phyloP scores from a whole-genome alignment of 805 yeast genomes.

The Millerago galiae region DNA sequence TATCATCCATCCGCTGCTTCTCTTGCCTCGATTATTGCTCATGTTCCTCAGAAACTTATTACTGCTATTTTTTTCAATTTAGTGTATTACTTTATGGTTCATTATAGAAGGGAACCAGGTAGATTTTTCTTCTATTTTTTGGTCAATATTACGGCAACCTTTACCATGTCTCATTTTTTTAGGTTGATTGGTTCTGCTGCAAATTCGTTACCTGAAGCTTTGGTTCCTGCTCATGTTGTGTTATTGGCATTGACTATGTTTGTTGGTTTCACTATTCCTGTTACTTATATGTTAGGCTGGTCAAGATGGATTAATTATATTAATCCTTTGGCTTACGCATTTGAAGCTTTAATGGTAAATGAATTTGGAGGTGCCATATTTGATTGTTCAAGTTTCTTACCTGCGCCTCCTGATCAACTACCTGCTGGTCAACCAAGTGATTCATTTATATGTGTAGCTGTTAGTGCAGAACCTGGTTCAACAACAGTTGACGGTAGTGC shows the following conservation, averaged over 20 bases:
- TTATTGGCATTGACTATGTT: slow-evolving; percentile 40
- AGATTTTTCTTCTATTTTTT: slow-evolving; percentile 46
- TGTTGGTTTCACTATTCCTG: slow-evolving; percentile 52
- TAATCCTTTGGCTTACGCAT: slow-evolving; percentile 48
- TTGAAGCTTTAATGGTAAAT: slow-evolving; percentile 49
- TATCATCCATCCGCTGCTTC: slow-evolving; percentile 74
- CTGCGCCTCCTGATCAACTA: slow-evolving; percentile 23
- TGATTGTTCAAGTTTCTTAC: slow-evolving; percentile 42
- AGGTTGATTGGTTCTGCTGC: slow-evolving; percentile 44
- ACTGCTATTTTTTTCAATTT: slow-evolving; percentile 39
- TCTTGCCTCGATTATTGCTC: slow-evolving; percentile 51
- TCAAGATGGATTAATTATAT: slow-evolving; percentile 54
- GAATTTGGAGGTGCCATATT: slow-evolving; percentile 41
- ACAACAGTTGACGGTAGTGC: slow-evolving; percentile 43
- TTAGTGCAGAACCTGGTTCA: slow-evolving; percentile 50
- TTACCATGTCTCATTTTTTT: slow-evolving; percentile 48
- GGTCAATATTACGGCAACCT: slow-evolving; percentile 33
- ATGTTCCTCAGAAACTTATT: slow-evolving; percentile 53
- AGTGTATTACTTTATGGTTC: slow-evolving; percentile 51
- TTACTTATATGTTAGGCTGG: slow-evolving; percentile 51
- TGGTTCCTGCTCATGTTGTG: slow-evolving; percentile 48
- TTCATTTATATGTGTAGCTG: slow-evolving; percentile 44
- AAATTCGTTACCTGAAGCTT: slow-evolving; percentile 41
- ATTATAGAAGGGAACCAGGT: slow-evolving; percentile 42
- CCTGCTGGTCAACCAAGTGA: slow-evolving; percentile 21